A percentile compares a stretch with the other conserved stretches of the same genome.
Evolutionary conservation across 2,329 filamentous ascomycete genomes (phyloP).

Genomic region (Penicillium italicum): DNA sequence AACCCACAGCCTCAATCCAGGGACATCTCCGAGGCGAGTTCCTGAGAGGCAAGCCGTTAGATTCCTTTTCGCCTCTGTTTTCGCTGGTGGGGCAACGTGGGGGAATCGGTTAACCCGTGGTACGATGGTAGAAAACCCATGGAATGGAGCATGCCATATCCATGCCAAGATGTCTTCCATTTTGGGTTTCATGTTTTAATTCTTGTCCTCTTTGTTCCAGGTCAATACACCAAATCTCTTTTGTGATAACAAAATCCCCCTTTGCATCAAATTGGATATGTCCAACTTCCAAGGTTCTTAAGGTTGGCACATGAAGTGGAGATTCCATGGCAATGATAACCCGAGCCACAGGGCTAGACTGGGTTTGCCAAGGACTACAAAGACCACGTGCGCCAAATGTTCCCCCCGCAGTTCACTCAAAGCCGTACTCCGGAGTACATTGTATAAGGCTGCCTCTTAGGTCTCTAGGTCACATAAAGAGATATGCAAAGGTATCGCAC

Average conservation of each 20-base stretch:
- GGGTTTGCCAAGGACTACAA: neutral
- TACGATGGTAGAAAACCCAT: neutral
- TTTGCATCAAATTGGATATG: neutral
- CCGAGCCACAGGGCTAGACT: neutral
- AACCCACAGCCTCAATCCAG: neutral
- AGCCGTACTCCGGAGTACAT: neutral
- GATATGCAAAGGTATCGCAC: conserved; percentile 6
- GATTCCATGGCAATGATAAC: neutral
- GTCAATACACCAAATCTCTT: neutral
- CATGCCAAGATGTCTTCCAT: neutral
- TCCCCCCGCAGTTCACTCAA: conserved; percentile 5
- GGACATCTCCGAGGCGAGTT: neutral
- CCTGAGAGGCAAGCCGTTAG: neutral
- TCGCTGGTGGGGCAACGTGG: neutral
- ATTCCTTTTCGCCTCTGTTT: neutral
- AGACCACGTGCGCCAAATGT: neutral
- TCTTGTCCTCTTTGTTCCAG: neutral
- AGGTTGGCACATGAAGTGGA: neutral
- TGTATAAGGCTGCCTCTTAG: neutral
- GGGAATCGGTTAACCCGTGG: neutral
- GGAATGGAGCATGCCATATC: neutral
- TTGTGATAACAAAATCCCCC: neutral
- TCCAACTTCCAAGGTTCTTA: neutral
- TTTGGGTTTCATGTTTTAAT: neutral
- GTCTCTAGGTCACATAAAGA: conserved; percentile 2